A percentile compares a stretch with the other conserved stretches of the same genome.
Conservation (phyloP, 2,329 filamentous ascomycete genomes). For the Colletotrichum sp. region DNA sequence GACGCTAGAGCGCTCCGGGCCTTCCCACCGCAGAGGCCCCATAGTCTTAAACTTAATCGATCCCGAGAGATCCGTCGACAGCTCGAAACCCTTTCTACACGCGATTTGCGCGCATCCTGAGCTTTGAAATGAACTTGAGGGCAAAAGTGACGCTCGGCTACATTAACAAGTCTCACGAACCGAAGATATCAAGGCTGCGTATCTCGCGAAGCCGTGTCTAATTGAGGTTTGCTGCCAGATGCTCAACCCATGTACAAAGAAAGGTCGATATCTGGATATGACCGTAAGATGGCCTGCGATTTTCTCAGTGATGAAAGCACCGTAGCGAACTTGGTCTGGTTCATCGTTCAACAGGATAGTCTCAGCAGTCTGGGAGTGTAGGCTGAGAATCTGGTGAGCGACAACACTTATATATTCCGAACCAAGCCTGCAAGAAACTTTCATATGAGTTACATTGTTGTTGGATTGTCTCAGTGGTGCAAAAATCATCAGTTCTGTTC, state of each 20-base stretch:
- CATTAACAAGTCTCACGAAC: not conserved
- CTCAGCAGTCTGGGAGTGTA: not conserved
- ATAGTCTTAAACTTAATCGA: not conserved
- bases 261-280: not conserved
- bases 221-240: not conserved
- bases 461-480: not conserved
- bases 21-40: not conserved
- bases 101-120: not conserved
- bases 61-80: not conserved
- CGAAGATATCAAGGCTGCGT: not conserved
- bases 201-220: not conserved
- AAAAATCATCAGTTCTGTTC: accelerated
- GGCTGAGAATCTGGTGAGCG: not conserved
- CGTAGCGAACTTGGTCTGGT: not conserved
- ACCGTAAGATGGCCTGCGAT: not conserved
- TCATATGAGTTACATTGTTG: not conserved
- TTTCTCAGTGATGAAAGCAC: not conserved
- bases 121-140: accelerated
- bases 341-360: not conserved
- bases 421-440: not conserved
- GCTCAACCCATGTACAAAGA: not conserved
- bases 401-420: accelerated
- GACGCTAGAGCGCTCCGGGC: not conserved
- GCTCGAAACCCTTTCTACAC: not conserved
- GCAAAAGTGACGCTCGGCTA: accelerated